Evolutionary conservation across 371 early-diverging fungal genomes (phyloP).

Genomic region (Haplosporangium sp.): DNA sequence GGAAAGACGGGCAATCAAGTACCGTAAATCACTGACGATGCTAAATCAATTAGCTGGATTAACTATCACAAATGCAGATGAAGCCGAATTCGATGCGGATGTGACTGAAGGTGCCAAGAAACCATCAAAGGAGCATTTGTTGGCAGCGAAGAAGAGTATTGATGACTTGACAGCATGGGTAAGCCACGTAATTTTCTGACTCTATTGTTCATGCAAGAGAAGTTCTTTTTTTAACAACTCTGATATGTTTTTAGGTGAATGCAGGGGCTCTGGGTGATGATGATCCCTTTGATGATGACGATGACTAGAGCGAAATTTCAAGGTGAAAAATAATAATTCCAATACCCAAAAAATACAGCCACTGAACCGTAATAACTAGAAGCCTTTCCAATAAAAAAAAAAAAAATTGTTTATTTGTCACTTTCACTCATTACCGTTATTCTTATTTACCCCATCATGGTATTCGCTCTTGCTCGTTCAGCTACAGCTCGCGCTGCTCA

Average conservation of each 20-base stretch:
- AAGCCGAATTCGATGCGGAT: background rate
- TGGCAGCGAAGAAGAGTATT: conserved; percentile 56
- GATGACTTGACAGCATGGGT: conserved; percentile 56
- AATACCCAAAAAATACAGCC: background rate
- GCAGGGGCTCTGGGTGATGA: conserved; percentile 35
- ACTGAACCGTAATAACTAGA: background rate
- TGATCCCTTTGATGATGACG: conserved; percentile 35
- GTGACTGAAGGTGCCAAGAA: conserved; percentile 15
- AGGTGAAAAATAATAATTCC: background rate
- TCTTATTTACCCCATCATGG: conserved; percentile 29
- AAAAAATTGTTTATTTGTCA: background rate
- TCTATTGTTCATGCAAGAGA: background rate
- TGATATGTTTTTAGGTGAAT: conserved; percentile 27
- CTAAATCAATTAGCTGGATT: conserved; percentile 35
- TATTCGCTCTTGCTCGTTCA: conserved; percentile 49
- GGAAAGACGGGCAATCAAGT: conserved; percentile 38
- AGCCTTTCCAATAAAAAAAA: background rate
- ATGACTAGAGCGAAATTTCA: conserved; percentile 11
- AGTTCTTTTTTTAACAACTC: background rate
- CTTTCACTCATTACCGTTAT: conserved; percentile 4
- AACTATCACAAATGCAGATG: conserved; percentile 7
- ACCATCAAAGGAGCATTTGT: conserved; percentile 41
- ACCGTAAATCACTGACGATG: conserved; percentile 53
- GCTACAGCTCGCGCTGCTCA: conserved; percentile 49
- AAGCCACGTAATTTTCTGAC: background rate